Percentiles rank a stretch among this genome's conserved stretches.
phyloP scores from a whole-genome alignment of 306 rosid genomes.

The Vigna radiata region DNA sequence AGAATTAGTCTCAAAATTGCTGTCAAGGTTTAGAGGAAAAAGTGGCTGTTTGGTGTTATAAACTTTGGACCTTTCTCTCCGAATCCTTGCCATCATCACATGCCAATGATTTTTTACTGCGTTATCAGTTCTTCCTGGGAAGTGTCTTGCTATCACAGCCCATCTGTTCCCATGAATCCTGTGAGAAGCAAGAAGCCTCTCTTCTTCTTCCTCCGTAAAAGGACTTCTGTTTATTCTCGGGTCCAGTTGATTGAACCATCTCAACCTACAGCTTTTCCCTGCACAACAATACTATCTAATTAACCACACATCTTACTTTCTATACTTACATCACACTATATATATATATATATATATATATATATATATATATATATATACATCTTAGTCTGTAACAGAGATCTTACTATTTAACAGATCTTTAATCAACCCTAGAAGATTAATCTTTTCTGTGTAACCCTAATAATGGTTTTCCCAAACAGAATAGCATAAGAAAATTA shows the following conservation, averaged over 20 bases:
- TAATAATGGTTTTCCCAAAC: neutral
- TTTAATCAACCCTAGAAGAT: constrained; percentile 16
- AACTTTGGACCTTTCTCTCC: constrained; percentile 66
- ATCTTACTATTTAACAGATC: neutral
- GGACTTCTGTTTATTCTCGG: constrained; percentile 88
- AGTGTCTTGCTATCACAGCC: constrained; percentile 91
- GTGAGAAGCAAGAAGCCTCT: constrained; percentile 76
- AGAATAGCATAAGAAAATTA: neutral
- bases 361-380: no score
- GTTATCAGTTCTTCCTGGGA: constrained; percentile 93
- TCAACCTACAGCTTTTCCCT: constrained; percentile 97
- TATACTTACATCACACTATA: no score
- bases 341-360: no score
- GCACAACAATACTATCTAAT: neutral
- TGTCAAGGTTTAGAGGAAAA: constrained; percentile 37
- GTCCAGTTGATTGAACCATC: constrained; percentile 98
- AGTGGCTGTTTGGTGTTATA: constrained; percentile 50
- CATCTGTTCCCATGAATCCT: constrained; percentile 85
- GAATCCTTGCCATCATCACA: constrained; percentile 87
- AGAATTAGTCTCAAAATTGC: constrained; percentile 19
- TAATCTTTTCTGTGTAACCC: neutral
- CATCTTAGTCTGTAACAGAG: no score
- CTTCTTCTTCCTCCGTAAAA: constrained; percentile 92
- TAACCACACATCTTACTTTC: no score
- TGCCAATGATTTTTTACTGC: constrained; percentile 99